These are phyloP conservation scores for Diplodia mutila DNA, from an alignment of 2,329 filamentous ascomycete genomes.

Conservation along the genomic window DNA sequence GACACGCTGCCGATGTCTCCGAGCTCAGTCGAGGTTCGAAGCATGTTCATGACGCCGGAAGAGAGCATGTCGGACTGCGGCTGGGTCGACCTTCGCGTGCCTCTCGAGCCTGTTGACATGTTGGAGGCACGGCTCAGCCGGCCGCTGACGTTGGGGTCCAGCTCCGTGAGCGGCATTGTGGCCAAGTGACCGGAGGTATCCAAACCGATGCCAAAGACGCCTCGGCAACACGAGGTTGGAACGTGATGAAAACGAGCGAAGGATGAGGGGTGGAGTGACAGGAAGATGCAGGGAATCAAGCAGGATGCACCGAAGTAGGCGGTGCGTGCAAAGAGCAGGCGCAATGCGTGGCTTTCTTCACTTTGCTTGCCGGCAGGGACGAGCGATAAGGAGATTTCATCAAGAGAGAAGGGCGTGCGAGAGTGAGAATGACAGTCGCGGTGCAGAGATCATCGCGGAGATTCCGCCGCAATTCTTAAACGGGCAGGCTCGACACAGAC, in stretches of 20 bases:
- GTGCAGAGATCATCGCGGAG: no score
- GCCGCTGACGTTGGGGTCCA: slow-evolving; percentile 50
- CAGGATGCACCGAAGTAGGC: background rate
- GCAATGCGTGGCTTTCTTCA: background rate
- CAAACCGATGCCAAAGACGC: slow-evolving; percentile 21
- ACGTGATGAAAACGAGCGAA: slow-evolving; percentile 25
- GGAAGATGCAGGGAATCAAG: background rate
- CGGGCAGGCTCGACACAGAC: background rate
- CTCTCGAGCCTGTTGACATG: slow-evolving; percentile 44
- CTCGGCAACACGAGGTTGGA: background rate
- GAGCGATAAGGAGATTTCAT: background rate
- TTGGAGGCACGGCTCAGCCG: slow-evolving; percentile 54
- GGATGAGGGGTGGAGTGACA: slow-evolving; percentile 11
- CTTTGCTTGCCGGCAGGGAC: background rate
- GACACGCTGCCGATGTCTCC: slow-evolving; percentile 49
- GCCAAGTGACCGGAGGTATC: slow-evolving; percentile 21
- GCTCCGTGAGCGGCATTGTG: slow-evolving; percentile 50
- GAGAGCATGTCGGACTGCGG: slow-evolving; percentile 38
- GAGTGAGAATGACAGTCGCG: no score
- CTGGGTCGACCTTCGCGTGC: slow-evolving; percentile 32
- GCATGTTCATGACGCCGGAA: slow-evolving; percentile 53
- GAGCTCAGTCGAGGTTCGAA: slow-evolving; percentile 54
- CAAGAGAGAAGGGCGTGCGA: background rate
- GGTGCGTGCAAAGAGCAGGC: slow-evolving; percentile 3
- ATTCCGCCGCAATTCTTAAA: background rate